Conservation (phyloP, 306 rosid species). For the Nissolia schottii region DNA sequence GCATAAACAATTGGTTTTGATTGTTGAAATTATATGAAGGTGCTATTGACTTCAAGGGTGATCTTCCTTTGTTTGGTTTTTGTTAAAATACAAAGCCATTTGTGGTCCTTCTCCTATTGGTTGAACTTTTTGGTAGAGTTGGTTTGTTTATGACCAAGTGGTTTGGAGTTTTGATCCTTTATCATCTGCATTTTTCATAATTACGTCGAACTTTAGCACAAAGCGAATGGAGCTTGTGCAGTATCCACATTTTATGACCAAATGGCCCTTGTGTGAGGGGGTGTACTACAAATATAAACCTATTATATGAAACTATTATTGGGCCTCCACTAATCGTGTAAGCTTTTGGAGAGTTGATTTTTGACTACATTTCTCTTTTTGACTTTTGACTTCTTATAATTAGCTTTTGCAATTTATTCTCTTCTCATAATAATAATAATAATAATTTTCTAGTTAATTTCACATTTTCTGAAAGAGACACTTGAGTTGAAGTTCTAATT, state of each 20-base stretch:
- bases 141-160: not conserved
- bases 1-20: not conserved
- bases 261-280: not conserved
- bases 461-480: not conserved
- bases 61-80: not conserved
- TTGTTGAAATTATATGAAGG: not conserved
- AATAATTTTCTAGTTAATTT: not conserved
- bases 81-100: not conserved
- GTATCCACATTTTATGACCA: not conserved
- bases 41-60: not conserved
- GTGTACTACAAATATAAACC: not conserved
- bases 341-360: not conserved
- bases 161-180: not conserved
- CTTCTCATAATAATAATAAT: slow-evolving; percentile 1
- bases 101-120: not conserved
- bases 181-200: not conserved
- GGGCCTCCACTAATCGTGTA: not conserved
- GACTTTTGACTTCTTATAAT: not conserved
- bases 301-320: not conserved
- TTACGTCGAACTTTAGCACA: not conserved
- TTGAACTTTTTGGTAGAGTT: not conserved
- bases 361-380: slow-evolving; percentile 3
- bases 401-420: not conserved
- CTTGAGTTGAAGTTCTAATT: slow-evolving; percentile 26
- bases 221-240: not conserved